Evolutionary conservation across 192 early-diverging fungal genomes (phyloP), one percentile per base, ranked within the genome.

Genomic region (Linderina pennispora): DNA sequence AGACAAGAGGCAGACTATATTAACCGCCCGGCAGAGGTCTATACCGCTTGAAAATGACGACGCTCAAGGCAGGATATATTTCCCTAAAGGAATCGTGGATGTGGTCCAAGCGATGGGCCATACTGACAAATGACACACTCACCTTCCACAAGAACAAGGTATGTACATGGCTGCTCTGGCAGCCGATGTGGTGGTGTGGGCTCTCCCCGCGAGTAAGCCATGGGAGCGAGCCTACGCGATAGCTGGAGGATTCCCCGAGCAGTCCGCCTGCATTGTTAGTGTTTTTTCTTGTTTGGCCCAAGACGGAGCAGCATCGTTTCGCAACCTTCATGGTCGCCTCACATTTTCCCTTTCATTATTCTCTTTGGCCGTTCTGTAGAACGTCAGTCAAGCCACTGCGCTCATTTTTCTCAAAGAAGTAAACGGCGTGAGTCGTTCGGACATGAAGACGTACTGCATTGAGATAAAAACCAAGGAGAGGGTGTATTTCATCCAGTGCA

Each of bases 101-200:
- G 56, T 99, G 96, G 96, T 89, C 88, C 35, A 93, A 92, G 68
- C 69, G 93, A 50, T 96, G 87, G 80, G 80, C 88, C 41, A 73
- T 96, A 8, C 73, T 99, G 19, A 80, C 89, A 48, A 87, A 89
- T 60, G 82, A 84, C 58, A 94, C 93, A 3, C 77, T 97, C 41
- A 90, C 91, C 19, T 89, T 97, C 44, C 91, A 96, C 71, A 76
- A 86, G 33, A 96, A 89, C 69, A 93, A 96, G 83, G 93, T 94
- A 74, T 55, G 68, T 66, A 20, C 21, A 40, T 5, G 21, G 5
- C n/a, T n/a, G n/a, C n/a, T n/a, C n/a, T n/a, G n/a, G n/a, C n/a
- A n/a, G n/a, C n/a, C n/a, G n/a, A n/a, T n/a, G n/a, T n/a, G n/a
- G n/a, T n/a, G n/a, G n/a, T n/a, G n/a, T n/a, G n/a, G n/a, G n/a